phyloP scores from a whole-genome alignment of 345 rosid species.

The Diplotaxis tenuifolia region DNA sequence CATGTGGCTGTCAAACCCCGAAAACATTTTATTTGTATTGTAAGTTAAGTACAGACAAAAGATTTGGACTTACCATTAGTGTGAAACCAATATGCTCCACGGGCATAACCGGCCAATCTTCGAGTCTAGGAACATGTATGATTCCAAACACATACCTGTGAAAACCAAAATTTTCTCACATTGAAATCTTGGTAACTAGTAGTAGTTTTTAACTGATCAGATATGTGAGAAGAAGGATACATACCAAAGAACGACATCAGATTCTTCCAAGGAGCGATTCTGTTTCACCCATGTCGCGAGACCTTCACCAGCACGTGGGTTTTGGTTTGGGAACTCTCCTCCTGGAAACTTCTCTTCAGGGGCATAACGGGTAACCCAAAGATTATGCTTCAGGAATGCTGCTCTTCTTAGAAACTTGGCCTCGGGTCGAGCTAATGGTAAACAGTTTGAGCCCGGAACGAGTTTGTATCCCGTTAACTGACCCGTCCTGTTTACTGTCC shows the following conservation, averaged over 20 bases:
- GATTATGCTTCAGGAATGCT: slow-evolving; percentile 77
- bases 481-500: slow-evolving; percentile 86
- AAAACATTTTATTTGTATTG: background rate
- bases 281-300: slow-evolving; percentile 79
- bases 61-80: slow-evolving; percentile 54
- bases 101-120: slow-evolving; percentile 97
- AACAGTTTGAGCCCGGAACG: slow-evolving; percentile 87
- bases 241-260: slow-evolving; percentile 79
- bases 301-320: slow-evolving; percentile 88
- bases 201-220: background rate
- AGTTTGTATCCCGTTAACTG: slow-evolving; percentile 83
- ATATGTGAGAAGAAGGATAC: slow-evolving; percentile 23
- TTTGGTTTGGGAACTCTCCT: slow-evolving; percentile 93
- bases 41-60: background rate
- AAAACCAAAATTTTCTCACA: background rate
- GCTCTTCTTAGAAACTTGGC: slow-evolving; percentile 89
- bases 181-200: background rate
- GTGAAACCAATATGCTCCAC: slow-evolving; percentile 81
- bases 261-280: slow-evolving; percentile 79
- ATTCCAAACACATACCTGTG: slow-evolving; percentile 89
- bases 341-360: slow-evolving; percentile 74
- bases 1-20: slow-evolving; percentile 70
- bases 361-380: slow-evolving; percentile 81
- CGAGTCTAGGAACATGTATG: slow-evolving; percentile 83
- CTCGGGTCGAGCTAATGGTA: slow-evolving; percentile 81